phyloP scores from a whole-genome alignment of 495 filamentous ascomycete genomes.

The Apiosordaria backusii region DNA sequence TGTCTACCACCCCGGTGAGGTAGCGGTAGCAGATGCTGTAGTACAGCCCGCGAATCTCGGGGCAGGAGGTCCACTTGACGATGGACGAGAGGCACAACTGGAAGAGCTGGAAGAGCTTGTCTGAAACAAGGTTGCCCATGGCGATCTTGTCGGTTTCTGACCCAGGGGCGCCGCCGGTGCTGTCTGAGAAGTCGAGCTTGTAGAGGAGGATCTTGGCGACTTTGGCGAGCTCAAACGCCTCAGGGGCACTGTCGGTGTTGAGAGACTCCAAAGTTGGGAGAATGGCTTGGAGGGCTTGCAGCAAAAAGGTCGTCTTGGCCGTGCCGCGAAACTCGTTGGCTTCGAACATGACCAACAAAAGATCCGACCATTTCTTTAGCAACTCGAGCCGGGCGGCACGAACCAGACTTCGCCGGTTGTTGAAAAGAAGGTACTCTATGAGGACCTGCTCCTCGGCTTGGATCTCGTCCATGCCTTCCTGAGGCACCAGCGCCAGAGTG shows the following conservation, averaged over 20 bases:
- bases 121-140: conserved; percentile 71
- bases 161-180: conserved; percentile 40
- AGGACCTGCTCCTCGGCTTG: conserved; percentile 55
- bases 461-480: conserved; percentile 55
- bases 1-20: conserved; percentile 66
- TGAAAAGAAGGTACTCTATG: conserved; percentile 53
- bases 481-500: conserved; percentile 47
- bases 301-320: conserved; percentile 66
- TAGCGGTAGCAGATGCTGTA: conserved; percentile 88
- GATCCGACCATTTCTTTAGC: conserved; percentile 74
- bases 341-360: conserved; percentile 73
- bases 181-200: conserved; percentile 57
- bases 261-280: conserved; percentile 78
- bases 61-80: conserved; percentile 62
- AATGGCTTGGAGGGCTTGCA: conserved; percentile 79
- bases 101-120: conserved; percentile 88
- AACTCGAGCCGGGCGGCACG: conserved; percentile 57
- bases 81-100: conserved; percentile 74
- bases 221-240: conserved; percentile 69
- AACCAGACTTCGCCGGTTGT: conserved; percentile 63
- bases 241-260: conserved; percentile 57
- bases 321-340: conserved; percentile 68
- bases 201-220: conserved; percentile 73
- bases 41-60: conserved; percentile 70
- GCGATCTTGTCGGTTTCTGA: conserved; percentile 46